Evolutionary conservation across 495 filamentous ascomycete species (phyloP), one percentile per base, ranked within the genome.

Genomic region (Penicillium ochrochloron): DNA sequence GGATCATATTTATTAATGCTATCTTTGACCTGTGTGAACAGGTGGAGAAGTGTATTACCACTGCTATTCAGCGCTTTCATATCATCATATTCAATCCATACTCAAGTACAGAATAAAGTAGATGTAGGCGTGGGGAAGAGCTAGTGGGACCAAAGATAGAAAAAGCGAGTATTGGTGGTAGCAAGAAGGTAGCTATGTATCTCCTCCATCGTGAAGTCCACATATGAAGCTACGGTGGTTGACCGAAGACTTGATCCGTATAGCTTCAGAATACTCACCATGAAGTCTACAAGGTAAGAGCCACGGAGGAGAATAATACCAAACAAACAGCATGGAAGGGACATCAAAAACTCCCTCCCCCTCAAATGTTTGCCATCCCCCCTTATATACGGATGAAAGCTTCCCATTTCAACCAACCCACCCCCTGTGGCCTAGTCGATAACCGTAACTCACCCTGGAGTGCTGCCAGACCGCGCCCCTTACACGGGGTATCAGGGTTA

Each of bases 1-100:
- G 59, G 68, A 73, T 19, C 80, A 82, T 67, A 80, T 82, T 34
- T 80, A 80, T 67, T 74, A 65, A 71, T 72, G 25, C 34, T 19
- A 21, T 29, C 15, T 25, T 23, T 57, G 39, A 35, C 11, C 0
- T 14, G 27, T 50, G 17, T 50, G 57, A 23, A 48, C 5, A 27
- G 37, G 44, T 23, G 14, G 11, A 11, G 44, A 41, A 7, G 44
- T 48, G 19, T 23, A 48, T 5, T 23, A 21, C 9, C 23, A 46
- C 8, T 46, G 19, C 42, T 46, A 46, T 46, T 46, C 42, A 23
- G 42, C 42, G 42, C 9, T 46, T 25, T 48, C 21, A 23, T 48
- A 12, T 21, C 5, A 5, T 48, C 10, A 25, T 25, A 25, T 48
- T 48, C 19, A 21, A 23, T 10, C n/a, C 7, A 21, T 46, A 10